A percentile compares a stretch with the other conserved stretches of the same genome.
Evolutionary conservation across 2,329 filamentous ascomycete species (phyloP).

Genomic region (Aspergillus pseudoterreus): DNA sequence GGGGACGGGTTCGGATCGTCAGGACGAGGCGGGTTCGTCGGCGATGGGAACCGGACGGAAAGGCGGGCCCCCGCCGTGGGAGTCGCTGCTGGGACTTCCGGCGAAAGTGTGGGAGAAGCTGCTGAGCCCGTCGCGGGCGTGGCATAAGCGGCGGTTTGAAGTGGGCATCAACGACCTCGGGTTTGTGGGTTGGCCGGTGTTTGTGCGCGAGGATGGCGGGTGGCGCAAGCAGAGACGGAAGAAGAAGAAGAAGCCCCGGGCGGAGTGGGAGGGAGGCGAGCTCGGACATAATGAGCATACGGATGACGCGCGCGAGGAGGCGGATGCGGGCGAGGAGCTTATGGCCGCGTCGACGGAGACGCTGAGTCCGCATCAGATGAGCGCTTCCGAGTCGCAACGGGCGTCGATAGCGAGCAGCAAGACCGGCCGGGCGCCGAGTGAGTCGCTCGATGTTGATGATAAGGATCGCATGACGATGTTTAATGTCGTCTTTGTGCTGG

Average conservation of each 20-base stretch:
- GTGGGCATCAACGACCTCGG: slow-evolving; percentile 74
- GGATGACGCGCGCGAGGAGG: slow-evolving; percentile 32
- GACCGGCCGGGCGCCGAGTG: slow-evolving; percentile 19
- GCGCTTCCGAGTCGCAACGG: slow-evolving; percentile 22
- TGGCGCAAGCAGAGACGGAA: slow-evolving; percentile 63
- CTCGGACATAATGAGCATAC: slow-evolving; percentile 34
- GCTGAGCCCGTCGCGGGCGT: slow-evolving; percentile 69
- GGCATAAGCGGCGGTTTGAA: slow-evolving; percentile 80
- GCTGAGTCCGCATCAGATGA: slow-evolving; percentile 19
- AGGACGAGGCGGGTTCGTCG: slow-evolving; percentile 21
- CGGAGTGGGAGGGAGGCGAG: slow-evolving; percentile 29
- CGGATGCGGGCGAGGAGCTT: slow-evolving; percentile 12
- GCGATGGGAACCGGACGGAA: slow-evolving; percentile 16
- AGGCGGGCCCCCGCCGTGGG: slow-evolving; percentile 35
- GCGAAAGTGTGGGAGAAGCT: slow-evolving; percentile 77
- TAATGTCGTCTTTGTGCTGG: slow-evolving; percentile 89
- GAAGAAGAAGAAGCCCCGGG: slow-evolving; percentile 36
- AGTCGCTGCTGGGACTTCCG: slow-evolving; percentile 69
- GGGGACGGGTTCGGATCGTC: slow-evolving; percentile 22
- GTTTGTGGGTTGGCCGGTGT: slow-evolving; percentile 79
- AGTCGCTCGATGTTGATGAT: slow-evolving; percentile 31
- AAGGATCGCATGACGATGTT: slow-evolving; percentile 87
- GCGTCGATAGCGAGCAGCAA: slow-evolving; percentile 19
- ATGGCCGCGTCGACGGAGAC: slow-evolving; percentile 21
- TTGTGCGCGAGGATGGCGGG: slow-evolving; percentile 71